phyloP scores from a whole-genome alignment of 345 rosid genomes.

The Salix purpurea region DNA sequence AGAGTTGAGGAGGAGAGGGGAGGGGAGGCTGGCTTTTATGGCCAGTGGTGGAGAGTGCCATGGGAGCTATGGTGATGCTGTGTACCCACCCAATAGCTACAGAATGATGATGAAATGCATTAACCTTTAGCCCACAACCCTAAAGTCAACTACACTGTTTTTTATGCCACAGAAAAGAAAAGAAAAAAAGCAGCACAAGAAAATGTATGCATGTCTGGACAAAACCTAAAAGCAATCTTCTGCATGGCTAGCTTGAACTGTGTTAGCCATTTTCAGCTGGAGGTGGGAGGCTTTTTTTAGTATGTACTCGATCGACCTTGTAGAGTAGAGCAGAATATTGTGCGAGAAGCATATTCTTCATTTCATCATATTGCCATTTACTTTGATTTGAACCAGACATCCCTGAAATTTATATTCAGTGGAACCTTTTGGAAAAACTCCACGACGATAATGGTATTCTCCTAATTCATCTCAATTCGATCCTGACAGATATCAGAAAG shows the following conservation, averaged over 20 bases:
- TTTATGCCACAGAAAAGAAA: background rate
- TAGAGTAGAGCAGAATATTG: too few relatives aligned
- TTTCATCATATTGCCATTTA: too few relatives aligned
- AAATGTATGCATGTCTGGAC: background rate
- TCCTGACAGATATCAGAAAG: too few relatives aligned
- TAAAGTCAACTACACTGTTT: slow-evolving; percentile 40
- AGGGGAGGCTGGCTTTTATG: slow-evolving; percentile 18
- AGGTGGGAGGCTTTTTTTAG: too few relatives aligned
- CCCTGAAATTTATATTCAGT: too few relatives aligned
- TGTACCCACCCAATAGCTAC: slow-evolving; percentile 45
- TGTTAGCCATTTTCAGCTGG: background rate
- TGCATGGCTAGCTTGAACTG: background rate
- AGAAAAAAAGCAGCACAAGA: too few relatives aligned
- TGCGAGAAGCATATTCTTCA: too few relatives aligned
- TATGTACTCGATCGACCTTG: too few relatives aligned
- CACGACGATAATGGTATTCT: too few relatives aligned
- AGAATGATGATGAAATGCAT: slow-evolving; percentile 40
- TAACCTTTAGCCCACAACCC: slow-evolving; percentile 19
- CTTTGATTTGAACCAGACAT: too few relatives aligned
- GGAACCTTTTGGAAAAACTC: too few relatives aligned
- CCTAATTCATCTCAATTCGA: too few relatives aligned
- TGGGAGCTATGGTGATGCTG: slow-evolving; percentile 22
- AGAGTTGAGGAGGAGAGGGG: slow-evolving; percentile 16
- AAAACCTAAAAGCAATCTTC: background rate
- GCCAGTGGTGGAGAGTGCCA: slow-evolving; percentile 17